Conservation (phyloP, 2,329 filamentous ascomycete genomes). For the Epichloe amarillans region DNA sequence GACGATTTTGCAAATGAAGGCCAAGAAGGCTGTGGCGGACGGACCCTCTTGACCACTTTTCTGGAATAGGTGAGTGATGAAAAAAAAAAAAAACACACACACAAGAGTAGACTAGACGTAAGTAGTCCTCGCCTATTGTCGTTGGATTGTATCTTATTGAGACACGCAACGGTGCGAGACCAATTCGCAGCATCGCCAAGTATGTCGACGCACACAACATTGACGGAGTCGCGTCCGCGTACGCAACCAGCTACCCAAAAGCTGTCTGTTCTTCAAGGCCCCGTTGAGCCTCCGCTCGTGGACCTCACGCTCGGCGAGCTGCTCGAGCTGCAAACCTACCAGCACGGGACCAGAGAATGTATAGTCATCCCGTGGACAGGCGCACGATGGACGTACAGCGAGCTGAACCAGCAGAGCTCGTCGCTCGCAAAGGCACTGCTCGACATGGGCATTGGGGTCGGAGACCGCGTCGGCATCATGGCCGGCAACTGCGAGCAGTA, state of each 20-base stretch:
- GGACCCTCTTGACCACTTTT: too few species aligned
- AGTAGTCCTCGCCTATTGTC: too few species aligned
- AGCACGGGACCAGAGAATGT: constrained; percentile 52
- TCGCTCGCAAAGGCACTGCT: constrained; percentile 52
- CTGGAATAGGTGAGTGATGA: too few species aligned
- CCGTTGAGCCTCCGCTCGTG: constrained; percentile 53
- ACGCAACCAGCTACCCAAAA: constrained; percentile 6
- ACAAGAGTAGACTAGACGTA: too few species aligned
- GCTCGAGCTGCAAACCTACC: constrained; percentile 54
- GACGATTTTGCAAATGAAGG: too few species aligned
- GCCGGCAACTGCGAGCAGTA: constrained; percentile 73
- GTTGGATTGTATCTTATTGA: too few species aligned
- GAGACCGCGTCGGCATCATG: constrained; percentile 64
- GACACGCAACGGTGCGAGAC: too few species aligned
- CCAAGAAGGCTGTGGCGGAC: too few species aligned
- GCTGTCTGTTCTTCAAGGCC: constrained; percentile 52
- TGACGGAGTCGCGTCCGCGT: not conserved
- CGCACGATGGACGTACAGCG: constrained; percentile 57
- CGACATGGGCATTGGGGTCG: constrained; percentile 50
- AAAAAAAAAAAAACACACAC: too few species aligned
- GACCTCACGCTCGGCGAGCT: constrained; percentile 62
- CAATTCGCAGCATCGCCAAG: too few species aligned
- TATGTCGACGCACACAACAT: not conserved
- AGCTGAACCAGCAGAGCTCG: constrained; percentile 48
- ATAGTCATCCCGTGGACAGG: constrained; percentile 66